phyloP scores from a whole-genome alignment of 106 monocot genomes.

The Dendrobium officinale region DNA sequence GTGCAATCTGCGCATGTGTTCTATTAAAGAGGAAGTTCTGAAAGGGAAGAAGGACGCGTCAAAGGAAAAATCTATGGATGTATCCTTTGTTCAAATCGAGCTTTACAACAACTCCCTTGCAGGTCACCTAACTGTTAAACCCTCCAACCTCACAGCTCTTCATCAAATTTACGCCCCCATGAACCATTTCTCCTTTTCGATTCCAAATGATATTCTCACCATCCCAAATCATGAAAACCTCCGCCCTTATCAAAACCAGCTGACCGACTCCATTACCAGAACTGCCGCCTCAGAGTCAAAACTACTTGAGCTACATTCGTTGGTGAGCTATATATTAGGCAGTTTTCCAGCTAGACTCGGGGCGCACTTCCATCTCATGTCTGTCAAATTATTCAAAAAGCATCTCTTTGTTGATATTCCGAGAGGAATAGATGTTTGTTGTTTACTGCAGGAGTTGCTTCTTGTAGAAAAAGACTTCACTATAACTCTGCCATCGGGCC shows the following conservation, averaged over 20 bases:
- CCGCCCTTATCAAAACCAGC: constrained; percentile 6
- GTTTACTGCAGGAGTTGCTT: constrained; percentile 35
- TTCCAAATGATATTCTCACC: constrained; percentile 4
- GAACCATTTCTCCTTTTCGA: neutral
- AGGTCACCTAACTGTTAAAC: neutral
- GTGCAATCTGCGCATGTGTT: too few species aligned
- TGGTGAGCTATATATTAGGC: too few species aligned
- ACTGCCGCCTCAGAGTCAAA: constrained; percentile 13
- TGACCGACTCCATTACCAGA: constrained; percentile 29
- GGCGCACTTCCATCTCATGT: constrained; percentile 23
- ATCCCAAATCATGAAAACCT: constrained; percentile 4
- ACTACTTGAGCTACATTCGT: constrained; percentile 44
- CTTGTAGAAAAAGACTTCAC: constrained; percentile 38
- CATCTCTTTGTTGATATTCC: constrained; percentile 51
- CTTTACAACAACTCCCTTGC: constrained; percentile 19
- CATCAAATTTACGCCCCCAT: constrained; percentile 13
- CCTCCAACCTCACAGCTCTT: constrained; percentile 17
- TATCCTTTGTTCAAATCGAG: constrained; percentile 13
- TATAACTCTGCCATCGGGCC: constrained; percentile 32
- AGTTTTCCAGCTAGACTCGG: constrained; percentile 41
- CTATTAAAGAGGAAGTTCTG: too few species aligned
- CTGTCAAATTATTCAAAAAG: constrained; percentile 45
- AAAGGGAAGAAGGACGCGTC: too few species aligned
- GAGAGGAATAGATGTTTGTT: constrained; percentile 35
- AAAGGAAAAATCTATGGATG: too few species aligned